phyloP scores from a whole-genome alignment of 129 eudicot species.

The Chrysanthemum lavandulifolium region DNA sequence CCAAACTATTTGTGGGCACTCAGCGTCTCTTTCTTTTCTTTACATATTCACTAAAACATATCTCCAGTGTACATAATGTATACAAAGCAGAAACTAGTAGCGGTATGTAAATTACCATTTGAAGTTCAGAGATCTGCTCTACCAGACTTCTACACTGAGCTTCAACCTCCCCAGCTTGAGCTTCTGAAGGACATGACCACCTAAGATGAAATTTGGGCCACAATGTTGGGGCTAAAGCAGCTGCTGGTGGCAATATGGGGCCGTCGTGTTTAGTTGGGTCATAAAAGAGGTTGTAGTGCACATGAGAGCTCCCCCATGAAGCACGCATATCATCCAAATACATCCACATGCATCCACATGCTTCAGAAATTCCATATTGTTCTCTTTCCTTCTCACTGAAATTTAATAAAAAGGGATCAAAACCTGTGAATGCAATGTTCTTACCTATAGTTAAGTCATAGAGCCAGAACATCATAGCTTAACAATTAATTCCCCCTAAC shows the following conservation, averaged over 20 bases:
- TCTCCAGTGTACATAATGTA: background rate
- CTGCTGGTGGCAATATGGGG: conserved; percentile 90
- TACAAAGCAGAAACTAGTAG: too few relatives aligned
- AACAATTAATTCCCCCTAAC: background rate
- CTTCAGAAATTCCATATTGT: conserved; percentile 65
- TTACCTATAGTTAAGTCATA: background rate
- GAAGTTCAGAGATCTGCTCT: conserved; percentile 59
- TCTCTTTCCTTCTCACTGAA: conserved; percentile 95
- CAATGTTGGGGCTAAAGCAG: conserved; percentile 96
- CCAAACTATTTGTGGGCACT: too few relatives aligned
- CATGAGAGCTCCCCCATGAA: conserved; percentile 67
- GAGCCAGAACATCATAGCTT: conserved; percentile 2
- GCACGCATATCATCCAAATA: conserved; percentile 77
- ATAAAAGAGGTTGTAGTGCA: conserved; percentile 82
- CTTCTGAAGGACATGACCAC: conserved; percentile 90
- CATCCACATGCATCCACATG: conserved; percentile 91
- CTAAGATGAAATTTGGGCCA: conserved; percentile 99
- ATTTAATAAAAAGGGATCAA: conserved; percentile 3
- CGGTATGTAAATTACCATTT: conserved; percentile 50
- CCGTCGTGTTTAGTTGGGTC: conserved; percentile 73
- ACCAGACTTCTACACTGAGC: conserved; percentile 73
- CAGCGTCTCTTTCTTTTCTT: background rate
- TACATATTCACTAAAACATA: background rate
- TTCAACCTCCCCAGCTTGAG: conserved; percentile 87
- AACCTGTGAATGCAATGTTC: background rate